A percentile compares a stretch with the other conserved stretches of the same genome.
phyloP scores from a whole-genome alignment of 495 filamentous ascomycete species.

The Penicillium paradoxum region DNA sequence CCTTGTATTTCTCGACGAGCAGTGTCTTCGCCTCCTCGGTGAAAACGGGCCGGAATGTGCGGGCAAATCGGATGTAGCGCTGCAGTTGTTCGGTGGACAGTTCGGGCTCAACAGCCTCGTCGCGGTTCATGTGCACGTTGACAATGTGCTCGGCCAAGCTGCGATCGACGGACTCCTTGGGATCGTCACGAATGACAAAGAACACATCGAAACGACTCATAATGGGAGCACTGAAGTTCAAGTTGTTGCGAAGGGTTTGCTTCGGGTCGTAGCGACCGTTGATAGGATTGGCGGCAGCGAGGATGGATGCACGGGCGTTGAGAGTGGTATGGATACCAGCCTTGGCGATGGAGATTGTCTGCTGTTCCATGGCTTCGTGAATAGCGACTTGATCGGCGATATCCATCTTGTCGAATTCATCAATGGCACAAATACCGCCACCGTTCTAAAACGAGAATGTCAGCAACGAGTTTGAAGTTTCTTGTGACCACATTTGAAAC shows the following conservation, averaged over 20 bases:
- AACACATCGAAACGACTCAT: slow-evolving; percentile 99
- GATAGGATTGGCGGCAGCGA: slow-evolving; percentile 94
- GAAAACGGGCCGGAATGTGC: slow-evolving; percentile 92
- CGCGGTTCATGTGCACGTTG: slow-evolving; percentile 84
- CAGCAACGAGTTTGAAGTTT: background rate
- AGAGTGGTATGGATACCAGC: slow-evolving; percentile 97
- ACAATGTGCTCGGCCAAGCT: slow-evolving; percentile 94
- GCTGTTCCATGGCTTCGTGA: slow-evolving; percentile 99
- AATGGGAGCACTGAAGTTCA: slow-evolving; percentile 98
- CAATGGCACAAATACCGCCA: slow-evolving; percentile 90
- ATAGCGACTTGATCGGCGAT: slow-evolving; percentile 96
- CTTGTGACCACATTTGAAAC: slow-evolving; percentile 22
- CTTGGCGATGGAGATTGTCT: slow-evolving; percentile 99
- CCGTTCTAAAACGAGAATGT: slow-evolving; percentile 31
- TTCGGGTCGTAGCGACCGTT: slow-evolving; percentile 96
- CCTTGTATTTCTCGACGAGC: slow-evolving; percentile 92
- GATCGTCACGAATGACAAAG: slow-evolving; percentile 97
- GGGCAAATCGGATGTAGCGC: slow-evolving; percentile 93
- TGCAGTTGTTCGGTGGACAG: slow-evolving; percentile 96
- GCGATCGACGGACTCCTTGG: slow-evolving; percentile 85
- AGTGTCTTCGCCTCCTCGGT: slow-evolving; percentile 76
- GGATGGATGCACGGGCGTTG: slow-evolving; percentile 90
- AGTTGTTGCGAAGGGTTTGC: slow-evolving; percentile 83
- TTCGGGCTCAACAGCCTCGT: slow-evolving; percentile 84
- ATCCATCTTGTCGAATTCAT: slow-evolving; percentile 99